These are phyloP conservation scores for Starmerella roubikii DNA, from an alignment of 805 yeast species.

Conservation along the genomic window DNA sequence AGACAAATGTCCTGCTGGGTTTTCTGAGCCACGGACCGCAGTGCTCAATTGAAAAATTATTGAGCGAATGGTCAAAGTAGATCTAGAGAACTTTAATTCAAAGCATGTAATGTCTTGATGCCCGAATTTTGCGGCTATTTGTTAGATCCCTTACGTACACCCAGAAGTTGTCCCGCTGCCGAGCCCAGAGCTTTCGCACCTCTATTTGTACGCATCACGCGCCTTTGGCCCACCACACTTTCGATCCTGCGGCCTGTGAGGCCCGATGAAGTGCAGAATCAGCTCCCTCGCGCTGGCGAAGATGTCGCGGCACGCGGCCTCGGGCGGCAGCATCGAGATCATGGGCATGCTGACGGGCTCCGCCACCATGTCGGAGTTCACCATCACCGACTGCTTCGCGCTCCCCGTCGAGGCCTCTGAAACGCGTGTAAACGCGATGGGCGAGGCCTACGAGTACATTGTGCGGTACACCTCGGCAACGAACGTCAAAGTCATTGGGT, in stretches of 20 bases:
- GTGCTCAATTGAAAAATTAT: no score
- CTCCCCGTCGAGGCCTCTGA: constrained; percentile 95
- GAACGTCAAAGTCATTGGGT: constrained; percentile 74
- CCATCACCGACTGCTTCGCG: constrained; percentile 70
- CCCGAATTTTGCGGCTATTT: no score
- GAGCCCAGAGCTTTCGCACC: no score
- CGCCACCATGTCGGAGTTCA: constrained; percentile 29
- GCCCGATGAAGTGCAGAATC: constrained; percentile 42
- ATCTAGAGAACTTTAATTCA: no score
- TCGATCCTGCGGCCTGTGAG: neutral
- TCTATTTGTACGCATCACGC: no score
- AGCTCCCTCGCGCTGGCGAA: constrained; percentile 74
- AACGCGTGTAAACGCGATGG: constrained; percentile 85
- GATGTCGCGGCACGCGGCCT: constrained; percentile 74
- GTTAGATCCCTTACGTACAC: no score
- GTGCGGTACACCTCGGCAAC: constrained; percentile 57
- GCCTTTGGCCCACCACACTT: neutral
- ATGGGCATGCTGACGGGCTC: constrained; percentile 93
- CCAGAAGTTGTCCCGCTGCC: no score
- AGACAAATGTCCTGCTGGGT: no score
- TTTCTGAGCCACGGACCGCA: no score
- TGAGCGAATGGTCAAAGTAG: no score
- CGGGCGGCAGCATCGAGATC: constrained; percentile 78
- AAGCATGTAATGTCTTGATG: no score
- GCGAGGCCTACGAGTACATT: constrained; percentile 92